phyloP scores from a whole-genome alignment of 352 stramenopile species.

The Globisporangium apiculatum region DNA sequence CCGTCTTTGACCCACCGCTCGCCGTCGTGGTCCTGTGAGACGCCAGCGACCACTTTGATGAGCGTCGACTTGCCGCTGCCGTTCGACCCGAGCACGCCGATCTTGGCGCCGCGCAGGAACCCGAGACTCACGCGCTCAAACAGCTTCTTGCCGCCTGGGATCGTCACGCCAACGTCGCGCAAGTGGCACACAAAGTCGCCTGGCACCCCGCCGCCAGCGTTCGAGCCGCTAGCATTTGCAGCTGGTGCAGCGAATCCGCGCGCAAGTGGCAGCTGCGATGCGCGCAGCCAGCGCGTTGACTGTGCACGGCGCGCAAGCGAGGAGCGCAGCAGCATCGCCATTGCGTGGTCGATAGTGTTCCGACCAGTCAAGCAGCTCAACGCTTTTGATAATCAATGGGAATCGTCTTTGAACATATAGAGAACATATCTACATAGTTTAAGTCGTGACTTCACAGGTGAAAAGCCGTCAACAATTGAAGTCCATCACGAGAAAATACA shows the following conservation, averaged over 20 bases:
- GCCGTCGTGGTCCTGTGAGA: slow-evolving; percentile 80
- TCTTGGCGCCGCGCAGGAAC: slow-evolving; percentile 89
- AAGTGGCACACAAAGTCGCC: slow-evolving; percentile 84
- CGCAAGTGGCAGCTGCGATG: background rate
- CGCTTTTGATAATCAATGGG: background rate
- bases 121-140: slow-evolving; percentile 74
- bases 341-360: background rate
- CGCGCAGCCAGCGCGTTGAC: background rate
- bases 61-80: slow-evolving; percentile 95
- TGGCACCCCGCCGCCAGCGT: slow-evolving; percentile 67
- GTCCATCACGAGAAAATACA: too few relatives aligned
- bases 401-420: too few relatives aligned
- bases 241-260: slow-evolving; percentile 31
- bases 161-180: slow-evolving; percentile 64
- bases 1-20: slow-evolving; percentile 85
- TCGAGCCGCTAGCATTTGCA: slow-evolving; percentile 23
- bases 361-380: background rate
- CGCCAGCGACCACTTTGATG: slow-evolving; percentile 94
- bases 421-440: too few relatives aligned
- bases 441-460: too few relatives aligned
- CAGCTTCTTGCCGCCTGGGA: slow-evolving; percentile 78
- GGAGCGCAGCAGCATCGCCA: slow-evolving; percentile 1
- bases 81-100: slow-evolving; percentile 94
- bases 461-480: too few relatives aligned
- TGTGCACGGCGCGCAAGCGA: background rate